Conservation (phyloP, 352 stramenopile genomes). For the Aphanomyces astaci region DNA sequence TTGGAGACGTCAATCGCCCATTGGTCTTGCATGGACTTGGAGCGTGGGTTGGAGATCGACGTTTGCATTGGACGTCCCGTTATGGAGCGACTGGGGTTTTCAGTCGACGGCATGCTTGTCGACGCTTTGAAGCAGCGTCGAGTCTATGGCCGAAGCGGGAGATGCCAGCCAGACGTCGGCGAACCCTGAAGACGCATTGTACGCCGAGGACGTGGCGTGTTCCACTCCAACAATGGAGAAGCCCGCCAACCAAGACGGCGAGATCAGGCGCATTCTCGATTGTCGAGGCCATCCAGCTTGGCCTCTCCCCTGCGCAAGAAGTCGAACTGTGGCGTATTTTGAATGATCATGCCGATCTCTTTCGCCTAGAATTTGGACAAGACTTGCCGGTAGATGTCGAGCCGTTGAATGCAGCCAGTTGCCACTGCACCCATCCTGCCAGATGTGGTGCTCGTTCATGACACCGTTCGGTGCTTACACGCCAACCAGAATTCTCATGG, state of each 20-base stretch:
- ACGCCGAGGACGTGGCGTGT: conserved; percentile 2
- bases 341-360: conserved; percentile 15
- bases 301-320: neutral
- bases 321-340: neutral
- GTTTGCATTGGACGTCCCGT: neutral
- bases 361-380: conserved; percentile 2
- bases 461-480: conserved; percentile 21
- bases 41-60: conserved; percentile 4
- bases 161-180: neutral
- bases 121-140: neutral
- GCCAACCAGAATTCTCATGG: conserved; percentile 26
- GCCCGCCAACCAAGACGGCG: neutral
- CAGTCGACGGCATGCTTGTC: conserved; percentile 5
- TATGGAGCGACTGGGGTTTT: conserved; percentile 18
- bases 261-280: conserved; percentile 10
- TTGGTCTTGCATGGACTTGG: neutral
- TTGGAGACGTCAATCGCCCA: conserved; percentile 8
- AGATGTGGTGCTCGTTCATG: conserved; percentile 26
- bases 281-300: neutral
- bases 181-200: neutral
- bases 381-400: conserved; percentile 12
- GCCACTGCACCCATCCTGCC: conserved; percentile 9
- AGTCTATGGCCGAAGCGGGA: neutral
- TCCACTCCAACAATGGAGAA: conserved; percentile 10
- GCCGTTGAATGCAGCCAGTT: conserved; percentile 24